Percentiles rank a stretch among this genome's conserved stretches.
Evolutionary conservation across 345 rosid genomes (phyloP).

Genomic region (Camelina neglecta): DNA sequence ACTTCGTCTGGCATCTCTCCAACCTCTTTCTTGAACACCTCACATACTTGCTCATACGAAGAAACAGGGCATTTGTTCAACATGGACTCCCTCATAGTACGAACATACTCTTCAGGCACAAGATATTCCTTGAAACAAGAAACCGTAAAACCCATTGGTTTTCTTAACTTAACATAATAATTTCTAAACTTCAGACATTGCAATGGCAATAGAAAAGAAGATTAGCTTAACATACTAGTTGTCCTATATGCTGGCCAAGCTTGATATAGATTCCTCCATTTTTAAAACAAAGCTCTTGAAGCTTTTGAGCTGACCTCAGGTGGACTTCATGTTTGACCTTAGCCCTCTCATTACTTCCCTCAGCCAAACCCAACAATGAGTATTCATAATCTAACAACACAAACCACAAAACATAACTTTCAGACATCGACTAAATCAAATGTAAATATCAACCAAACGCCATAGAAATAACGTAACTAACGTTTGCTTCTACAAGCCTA

Average conservation of each 20-base stretch:
- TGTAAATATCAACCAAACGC: not conserved
- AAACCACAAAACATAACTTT: constrained; percentile 7
- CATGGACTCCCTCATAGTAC: constrained; percentile 85
- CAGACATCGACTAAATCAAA: not conserved
- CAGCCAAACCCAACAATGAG: constrained; percentile 81
- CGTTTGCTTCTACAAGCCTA: not conserved
- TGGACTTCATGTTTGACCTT: constrained; percentile 88
- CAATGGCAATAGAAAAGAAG: constrained; percentile 12
- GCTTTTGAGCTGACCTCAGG: constrained; percentile 85
- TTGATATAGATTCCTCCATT: constrained; percentile 96
- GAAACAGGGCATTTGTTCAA: constrained; percentile 93
- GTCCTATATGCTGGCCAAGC: constrained; percentile 96
- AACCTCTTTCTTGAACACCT: constrained; percentile 88
- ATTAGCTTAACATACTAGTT: constrained; percentile 58
- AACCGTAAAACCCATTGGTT: not conserved
- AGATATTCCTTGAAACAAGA: constrained; percentile 72
- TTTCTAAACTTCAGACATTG: constrained; percentile 9
- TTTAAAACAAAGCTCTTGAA: constrained; percentile 85
- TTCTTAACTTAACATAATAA: constrained; percentile 7
- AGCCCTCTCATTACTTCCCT: constrained; percentile 74
- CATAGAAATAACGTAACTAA: not conserved
- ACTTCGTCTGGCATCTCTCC: constrained; percentile 88
- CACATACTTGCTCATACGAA: constrained; percentile 90
- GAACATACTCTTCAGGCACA: constrained; percentile 86
- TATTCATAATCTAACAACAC: constrained; percentile 73